Percentiles rank a stretch among this genome's conserved stretches.
phyloP scores from a whole-genome alignment of 768 basidiomycete species.

The Mycena latifolia region DNA sequence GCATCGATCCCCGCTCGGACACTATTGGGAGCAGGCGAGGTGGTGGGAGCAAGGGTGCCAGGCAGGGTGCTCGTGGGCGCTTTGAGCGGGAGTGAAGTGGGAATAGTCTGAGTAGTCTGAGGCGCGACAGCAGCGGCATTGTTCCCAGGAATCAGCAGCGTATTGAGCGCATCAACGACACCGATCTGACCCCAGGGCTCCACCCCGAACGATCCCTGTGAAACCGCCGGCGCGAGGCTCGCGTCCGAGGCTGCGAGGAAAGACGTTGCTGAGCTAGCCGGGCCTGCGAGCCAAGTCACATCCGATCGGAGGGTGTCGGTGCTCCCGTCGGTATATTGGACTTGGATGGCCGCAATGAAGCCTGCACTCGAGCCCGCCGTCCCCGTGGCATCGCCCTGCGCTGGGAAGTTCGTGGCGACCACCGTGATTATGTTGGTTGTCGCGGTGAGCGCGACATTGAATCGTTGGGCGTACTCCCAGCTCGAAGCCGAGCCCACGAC shows the following conservation, averaged over 20 bases:
- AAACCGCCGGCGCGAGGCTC: neutral
- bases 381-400: neutral
- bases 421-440: slow-evolving; percentile 24
- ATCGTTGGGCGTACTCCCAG: slow-evolving; percentile 25
- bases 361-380: neutral
- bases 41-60: too few species aligned
- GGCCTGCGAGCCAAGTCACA: slow-evolving; percentile 14
- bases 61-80: too few species aligned
- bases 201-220: slow-evolving; percentile 1
- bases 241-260: slow-evolving; percentile 17
- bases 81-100: neutral
- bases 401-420: slow-evolving; percentile 12
- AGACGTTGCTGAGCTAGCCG: neutral
- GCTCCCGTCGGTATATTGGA: slow-evolving; percentile 14
- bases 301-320: slow-evolving; percentile 16
- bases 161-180: neutral
- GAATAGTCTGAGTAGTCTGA: neutral
- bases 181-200: slow-evolving; percentile 4
- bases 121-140: neutral
- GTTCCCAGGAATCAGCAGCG: neutral
- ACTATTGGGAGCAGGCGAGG: neutral
- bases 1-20: neutral
- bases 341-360: slow-evolving; percentile 17
- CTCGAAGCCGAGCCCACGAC: neutral
- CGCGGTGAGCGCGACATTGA: slow-evolving; percentile 16